Percentiles rank a stretch among this genome's conserved stretches.
These are phyloP conservation scores for Xylariaceae sp. DNA, from an alignment of 2,329 filamentous ascomycete species.

Conservation along the genomic window DNA sequence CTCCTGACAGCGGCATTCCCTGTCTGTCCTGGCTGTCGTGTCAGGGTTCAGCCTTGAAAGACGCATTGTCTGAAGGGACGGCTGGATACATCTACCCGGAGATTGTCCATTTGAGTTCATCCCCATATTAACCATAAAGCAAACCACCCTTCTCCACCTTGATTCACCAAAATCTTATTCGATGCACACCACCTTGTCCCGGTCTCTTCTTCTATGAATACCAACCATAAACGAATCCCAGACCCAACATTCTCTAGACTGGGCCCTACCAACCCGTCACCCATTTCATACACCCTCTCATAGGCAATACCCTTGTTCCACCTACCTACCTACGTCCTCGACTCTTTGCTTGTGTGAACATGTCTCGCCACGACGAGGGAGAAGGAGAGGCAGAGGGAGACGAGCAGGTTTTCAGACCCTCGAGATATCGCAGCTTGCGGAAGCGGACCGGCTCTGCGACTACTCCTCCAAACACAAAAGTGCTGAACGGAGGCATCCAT, in stretches of 20 bases:
- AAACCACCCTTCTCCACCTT: constrained; percentile 6
- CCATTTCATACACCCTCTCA: neutral
- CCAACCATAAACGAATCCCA: neutral
- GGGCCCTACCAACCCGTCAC: neutral
- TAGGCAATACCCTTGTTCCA: neutral
- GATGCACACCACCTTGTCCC: constrained; percentile 7
- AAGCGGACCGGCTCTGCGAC: constrained; percentile 30
- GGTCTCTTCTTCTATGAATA: constrained; percentile 2
- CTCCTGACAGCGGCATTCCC: neutral
- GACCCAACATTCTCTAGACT: neutral
- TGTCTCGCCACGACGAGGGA: constrained; percentile 16
- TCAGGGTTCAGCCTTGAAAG: constrained; percentile 8
- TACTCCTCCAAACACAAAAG: constrained; percentile 18
- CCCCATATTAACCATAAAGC: neutral
- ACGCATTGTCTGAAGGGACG: neutral
- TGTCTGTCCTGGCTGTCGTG: neutral
- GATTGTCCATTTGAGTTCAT: constrained; percentile 2
- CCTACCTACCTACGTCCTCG: neutral
- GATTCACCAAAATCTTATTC: constrained; percentile 2
- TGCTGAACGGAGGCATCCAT: constrained; percentile 17
- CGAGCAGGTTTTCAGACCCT: constrained; percentile 27
- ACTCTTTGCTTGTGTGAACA: constrained; percentile 1
- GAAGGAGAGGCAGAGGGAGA: neutral
- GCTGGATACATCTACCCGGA: constrained; percentile 7
- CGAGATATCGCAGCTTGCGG: constrained; percentile 33